Base-by-base conservation (phyloP, 2,329 filamentous ascomycete species). In the Exophiala calicioides region DNA sequence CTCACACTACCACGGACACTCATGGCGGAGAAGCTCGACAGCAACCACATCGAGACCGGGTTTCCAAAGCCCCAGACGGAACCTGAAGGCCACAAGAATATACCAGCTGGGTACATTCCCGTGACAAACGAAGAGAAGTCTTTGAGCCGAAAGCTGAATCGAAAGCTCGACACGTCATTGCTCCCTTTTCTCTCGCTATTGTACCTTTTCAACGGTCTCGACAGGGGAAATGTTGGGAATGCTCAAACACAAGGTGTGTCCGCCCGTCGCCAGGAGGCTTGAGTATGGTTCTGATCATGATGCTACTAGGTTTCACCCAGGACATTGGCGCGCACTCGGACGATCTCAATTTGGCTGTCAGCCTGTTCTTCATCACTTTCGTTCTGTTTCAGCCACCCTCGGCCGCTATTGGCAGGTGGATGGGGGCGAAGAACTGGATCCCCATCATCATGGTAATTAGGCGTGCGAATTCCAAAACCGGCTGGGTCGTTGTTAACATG, bases 281-380 rank as follows among this genome's bases (percentile, higher is more conserved):
- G 13, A 24, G 35, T 8, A 13, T n/a, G 20, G 13, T 33, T 33
- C 21, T 27, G 24, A 27, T 12, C 24, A 7, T n/a, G 10, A 9
- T 33, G 16, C 4, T 80, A 18, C 77, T 70, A 52, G 48, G 44
- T 68, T 82, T 81, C 60, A 81, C 78, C 0, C 61, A 64, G 30
- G 77, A 81, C 54, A 73, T 78, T 19, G 78, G 77, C 0, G 66
- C 79, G 1, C 63, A 64, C 3, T 68, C 70, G n/a, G 65, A 66
- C 27, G 78, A 80, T 56, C 61, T 82, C 44, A 81, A 81, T 55
- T 70, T 71, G 3, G 76, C 78, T 2, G 73, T 81, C 7, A 75
- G 76, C 16, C 69, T 75, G 41, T 81, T 81, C 68, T 82, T 79
- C 58, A 69, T 73, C 54, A 76, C 77, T 46, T 82, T 81, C 56